Evolutionary conservation across 2,329 filamentous ascomycete genomes (phyloP), one percentile per base, ranked within the genome.

Genomic region (Cytospora paraplurivora): DNA sequence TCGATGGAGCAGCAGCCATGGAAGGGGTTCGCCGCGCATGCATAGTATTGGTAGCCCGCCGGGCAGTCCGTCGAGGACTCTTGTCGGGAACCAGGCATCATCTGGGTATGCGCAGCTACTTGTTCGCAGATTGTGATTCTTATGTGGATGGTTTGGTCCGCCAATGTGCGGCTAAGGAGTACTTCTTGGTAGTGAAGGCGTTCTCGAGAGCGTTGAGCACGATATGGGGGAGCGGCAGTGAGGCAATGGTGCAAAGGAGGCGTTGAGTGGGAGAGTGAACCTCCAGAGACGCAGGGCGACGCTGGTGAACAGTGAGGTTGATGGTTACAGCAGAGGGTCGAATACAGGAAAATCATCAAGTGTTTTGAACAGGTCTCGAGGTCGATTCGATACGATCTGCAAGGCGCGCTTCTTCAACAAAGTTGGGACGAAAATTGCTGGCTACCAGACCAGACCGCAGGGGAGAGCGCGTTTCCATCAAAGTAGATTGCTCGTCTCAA

Each of bases 1-100:
- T 82, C 70, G 15, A 75, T 69, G 15, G 72, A 69, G 69, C 82
- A 85, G 68, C 83, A 85, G 19, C 79, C 81, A 3, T 57, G 62
- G 67, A 78, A 82, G 37, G 67, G 66, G 67, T 71, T 77, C 55
- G 58, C 49, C 15, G 55, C 64, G 67, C 80, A 84, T 32, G 65
- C 56, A 67, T 78, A 82, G 66, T 73, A 81, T 35, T 57, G 37
- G 21, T 67, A 68, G 63, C 72, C 74, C 8, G 62, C 4, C 7
- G 71, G 65, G 55, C 79, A 80, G 55, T 58, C 55, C 13, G 33
- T 1, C 12, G 10, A 12, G 44, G n/a, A 47, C n/a, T 47, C 10
- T 3, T 21, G 10, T 3, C 44, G 19, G 44, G 4, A 1, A 3
- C 11, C n/a, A 47, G 44, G 44, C 44, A 12, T 12, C 44, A 3